These are phyloP conservation scores for Rhododendron mucronatum DNA, from an alignment of 148 eudicot species.

Conservation along the genomic window DNA sequence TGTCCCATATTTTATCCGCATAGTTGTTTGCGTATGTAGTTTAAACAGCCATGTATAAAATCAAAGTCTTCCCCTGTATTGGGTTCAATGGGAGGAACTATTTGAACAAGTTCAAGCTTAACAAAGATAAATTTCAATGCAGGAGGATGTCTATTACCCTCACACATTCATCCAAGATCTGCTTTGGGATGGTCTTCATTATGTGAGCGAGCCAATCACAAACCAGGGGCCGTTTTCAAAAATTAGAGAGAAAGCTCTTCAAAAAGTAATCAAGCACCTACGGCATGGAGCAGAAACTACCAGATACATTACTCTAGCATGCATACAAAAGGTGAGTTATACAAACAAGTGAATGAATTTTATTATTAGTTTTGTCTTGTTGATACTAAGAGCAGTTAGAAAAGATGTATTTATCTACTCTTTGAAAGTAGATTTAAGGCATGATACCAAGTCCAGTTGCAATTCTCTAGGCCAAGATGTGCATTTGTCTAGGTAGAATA, in stretches of 20 bases:
- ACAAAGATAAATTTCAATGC: not conserved
- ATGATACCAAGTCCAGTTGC: not conserved
- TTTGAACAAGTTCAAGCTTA: not conserved
- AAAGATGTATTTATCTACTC: not conserved
- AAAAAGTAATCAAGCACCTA: slow-evolving; percentile 1
- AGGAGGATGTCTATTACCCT: slow-evolving; percentile 13
- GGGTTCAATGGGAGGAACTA: not conserved
- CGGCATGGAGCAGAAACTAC: slow-evolving; percentile 8
- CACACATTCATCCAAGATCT: slow-evolving; percentile 15
- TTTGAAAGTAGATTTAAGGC: not conserved
- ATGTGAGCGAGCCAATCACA: slow-evolving; percentile 8
- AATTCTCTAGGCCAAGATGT: not conserved
- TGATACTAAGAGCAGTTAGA: too few relatives aligned
- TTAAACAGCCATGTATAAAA: not conserved
- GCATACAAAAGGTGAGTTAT: not conserved
- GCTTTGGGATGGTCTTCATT: slow-evolving; percentile 13
- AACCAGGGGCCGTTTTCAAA: slow-evolving; percentile 6
- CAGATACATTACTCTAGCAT: slow-evolving; percentile 11
- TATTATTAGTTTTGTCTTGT: too few relatives aligned
- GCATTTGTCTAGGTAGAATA: not conserved
- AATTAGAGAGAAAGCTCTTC: slow-evolving; percentile 11
- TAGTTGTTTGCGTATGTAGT: too few relatives aligned
- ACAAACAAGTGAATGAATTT: not conserved
- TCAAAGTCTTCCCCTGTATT: not conserved
- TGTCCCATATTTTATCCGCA: too few relatives aligned